Evolutionary conservation across 495 filamentous ascomycete genomes (phyloP).

Genomic region (Aspergillus panamensis): DNA sequence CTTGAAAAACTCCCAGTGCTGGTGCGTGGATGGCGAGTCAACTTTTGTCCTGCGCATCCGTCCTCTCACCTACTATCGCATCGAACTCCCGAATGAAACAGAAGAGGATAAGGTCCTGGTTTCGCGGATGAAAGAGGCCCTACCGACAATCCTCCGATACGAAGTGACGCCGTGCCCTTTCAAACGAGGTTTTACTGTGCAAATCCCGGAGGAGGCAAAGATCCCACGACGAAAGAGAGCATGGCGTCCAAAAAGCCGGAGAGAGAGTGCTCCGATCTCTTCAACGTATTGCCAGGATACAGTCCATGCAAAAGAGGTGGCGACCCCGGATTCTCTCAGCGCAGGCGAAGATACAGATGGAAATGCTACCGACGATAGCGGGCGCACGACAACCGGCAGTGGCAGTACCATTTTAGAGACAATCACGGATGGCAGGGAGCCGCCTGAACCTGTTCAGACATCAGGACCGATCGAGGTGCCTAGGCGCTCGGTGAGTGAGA

Average conservation of each 20-base stretch:
- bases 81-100: constrained; percentile 68
- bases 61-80: constrained; percentile 78
- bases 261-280: constrained; percentile 33
- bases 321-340: constrained; percentile 29
- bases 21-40: constrained; percentile 82
- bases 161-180: constrained; percentile 89
- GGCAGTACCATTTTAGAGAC: constrained; percentile 29
- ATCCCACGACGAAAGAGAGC: constrained; percentile 64
- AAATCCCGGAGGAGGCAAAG: constrained; percentile 65
- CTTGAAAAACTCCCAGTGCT: constrained; percentile 81
- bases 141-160: constrained; percentile 70
- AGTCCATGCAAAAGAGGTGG: constrained; percentile 13
- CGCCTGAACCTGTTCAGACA: constrained; percentile 18
- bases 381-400: constrained; percentile 28
- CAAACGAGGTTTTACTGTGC: constrained; percentile 66
- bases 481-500: constrained; percentile 34
- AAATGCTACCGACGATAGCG: constrained; percentile 39
- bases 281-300: constrained; percentile 14
- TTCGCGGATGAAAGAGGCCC: constrained; percentile 61
- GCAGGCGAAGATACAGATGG: constrained; percentile 40
- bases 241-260: constrained; percentile 62
- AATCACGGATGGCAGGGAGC: constrained; percentile 26
- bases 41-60: constrained; percentile 81
- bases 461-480: constrained; percentile 20
- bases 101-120: constrained; percentile 57